These are phyloP conservation scores for Carex cristatella DNA, from an alignment of 176 grass and related monocot species.

Conservation along the genomic window DNA sequence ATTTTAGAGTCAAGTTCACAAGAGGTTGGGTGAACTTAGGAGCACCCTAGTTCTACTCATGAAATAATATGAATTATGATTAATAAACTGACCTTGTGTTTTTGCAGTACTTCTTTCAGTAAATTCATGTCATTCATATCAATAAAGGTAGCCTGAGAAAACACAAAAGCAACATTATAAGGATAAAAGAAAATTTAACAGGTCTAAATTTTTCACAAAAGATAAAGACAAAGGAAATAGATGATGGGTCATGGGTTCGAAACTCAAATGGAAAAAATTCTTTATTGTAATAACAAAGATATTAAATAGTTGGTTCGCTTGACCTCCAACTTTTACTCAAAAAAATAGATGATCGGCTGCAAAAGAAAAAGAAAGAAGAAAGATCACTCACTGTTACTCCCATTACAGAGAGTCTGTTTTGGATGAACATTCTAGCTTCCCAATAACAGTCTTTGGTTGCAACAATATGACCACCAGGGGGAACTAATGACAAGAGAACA, in stretches of 20 bases:
- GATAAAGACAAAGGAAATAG: no score
- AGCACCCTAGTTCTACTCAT: no score
- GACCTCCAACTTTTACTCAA: no score
- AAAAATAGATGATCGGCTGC: background rate
- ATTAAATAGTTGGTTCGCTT: no score
- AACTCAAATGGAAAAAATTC: no score
- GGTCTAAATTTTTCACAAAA: background rate
- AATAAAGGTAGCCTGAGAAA: conserved; percentile 67
- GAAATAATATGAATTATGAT: no score
- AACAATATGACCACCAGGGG: conserved; percentile 79
- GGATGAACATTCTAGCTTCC: conserved; percentile 88
- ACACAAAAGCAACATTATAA: background rate
- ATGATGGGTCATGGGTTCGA: no score
- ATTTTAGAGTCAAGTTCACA: no score
- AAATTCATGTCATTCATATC: conserved; percentile 73
- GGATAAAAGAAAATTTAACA: conserved; percentile 22
- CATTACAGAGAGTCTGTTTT: conserved; percentile 73
- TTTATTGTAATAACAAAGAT: no score
- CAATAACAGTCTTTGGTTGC: conserved; percentile 89
- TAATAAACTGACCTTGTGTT: background rate
- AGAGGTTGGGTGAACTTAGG: no score
- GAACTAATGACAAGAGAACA: conserved; percentile 63
- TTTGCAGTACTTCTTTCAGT: conserved; percentile 54
- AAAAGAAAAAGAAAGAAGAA: background rate
- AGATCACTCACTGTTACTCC: conserved; percentile 59